Percentiles rank a stretch among this genome's conserved stretches.
These are phyloP conservation scores for Gamsiella multidivaricata DNA, from an alignment of 192 early-diverging fungal species.

Conservation along the genomic window DNA sequence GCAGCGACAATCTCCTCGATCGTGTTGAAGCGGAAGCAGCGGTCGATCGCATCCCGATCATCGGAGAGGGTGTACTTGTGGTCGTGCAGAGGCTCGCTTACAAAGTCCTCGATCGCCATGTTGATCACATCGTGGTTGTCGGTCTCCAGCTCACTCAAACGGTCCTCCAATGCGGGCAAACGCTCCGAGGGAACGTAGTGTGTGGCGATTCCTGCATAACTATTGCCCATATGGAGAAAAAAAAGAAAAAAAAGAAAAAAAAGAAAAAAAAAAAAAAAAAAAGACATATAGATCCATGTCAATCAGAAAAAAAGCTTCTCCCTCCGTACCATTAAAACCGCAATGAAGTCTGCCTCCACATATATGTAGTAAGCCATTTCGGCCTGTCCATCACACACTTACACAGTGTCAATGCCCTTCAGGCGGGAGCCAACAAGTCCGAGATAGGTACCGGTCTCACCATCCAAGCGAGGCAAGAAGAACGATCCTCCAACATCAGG, in stretches of 20 bases:
- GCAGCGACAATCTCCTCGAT: constrained; percentile 87
- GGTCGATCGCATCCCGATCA: constrained; percentile 79
- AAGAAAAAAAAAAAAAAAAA: too few species aligned
- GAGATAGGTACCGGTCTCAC: constrained; percentile 92
- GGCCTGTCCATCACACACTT: constrained; percentile 31
- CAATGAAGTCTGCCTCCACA: background rate
- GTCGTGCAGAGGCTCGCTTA: constrained; percentile 62
- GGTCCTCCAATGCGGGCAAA: constrained; percentile 79
- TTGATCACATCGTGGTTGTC: constrained; percentile 85
- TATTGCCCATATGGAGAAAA: too few species aligned
- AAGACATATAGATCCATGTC: background rate
- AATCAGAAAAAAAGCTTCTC: too few species aligned
- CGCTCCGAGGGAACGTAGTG: constrained; percentile 94
- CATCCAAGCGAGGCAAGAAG: constrained; percentile 95
- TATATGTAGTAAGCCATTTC: background rate
- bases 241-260: too few species aligned
- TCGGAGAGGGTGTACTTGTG: constrained; percentile 58
- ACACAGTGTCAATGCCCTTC: constrained; percentile 87
- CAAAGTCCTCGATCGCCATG: constrained; percentile 91
- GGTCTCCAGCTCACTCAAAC: constrained; percentile 83
- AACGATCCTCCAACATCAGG: constrained; percentile 97
- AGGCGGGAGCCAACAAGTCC: constrained; percentile 88
- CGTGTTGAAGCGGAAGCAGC: constrained; percentile 85
- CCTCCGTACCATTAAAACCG: too few species aligned
- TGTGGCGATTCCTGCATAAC: constrained; percentile 91